These are phyloP conservation scores for Hyaloperonospora arabidopsidis DNA, from an alignment of 352 stramenopile genomes.

Conservation along the genomic window DNA sequence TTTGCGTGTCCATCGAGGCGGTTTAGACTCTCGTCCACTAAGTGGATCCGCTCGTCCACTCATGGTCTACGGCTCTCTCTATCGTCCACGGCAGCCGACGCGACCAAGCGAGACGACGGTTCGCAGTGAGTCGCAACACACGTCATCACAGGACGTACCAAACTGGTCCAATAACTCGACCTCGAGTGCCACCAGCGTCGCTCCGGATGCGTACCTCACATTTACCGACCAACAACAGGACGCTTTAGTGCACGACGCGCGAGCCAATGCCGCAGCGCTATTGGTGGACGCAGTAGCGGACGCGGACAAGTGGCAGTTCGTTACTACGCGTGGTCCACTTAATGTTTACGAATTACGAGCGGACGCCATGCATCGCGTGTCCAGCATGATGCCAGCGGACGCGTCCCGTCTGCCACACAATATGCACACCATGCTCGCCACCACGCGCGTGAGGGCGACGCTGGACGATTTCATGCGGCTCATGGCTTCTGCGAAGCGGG, in stretches of 20 bases:
- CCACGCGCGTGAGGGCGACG: constrained; percentile 45
- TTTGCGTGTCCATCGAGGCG: too few relatives aligned
- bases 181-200: constrained; percentile 8
- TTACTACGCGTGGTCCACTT: constrained; percentile 29
- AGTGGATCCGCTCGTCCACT: constrained; percentile 16
- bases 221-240: constrained; percentile 48
- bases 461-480: constrained; percentile 67
- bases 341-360: constrained; percentile 50
- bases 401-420: constrained; percentile 22
- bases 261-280: constrained; percentile 45
- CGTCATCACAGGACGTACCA: constrained; percentile 17
- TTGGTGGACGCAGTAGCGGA: constrained; percentile 53
- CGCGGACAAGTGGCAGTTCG: constrained; percentile 59
- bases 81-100: constrained; percentile 19
- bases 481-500: constrained; percentile 34
- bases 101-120: constrained; percentile 16
- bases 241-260: constrained; percentile 38
- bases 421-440: constrained; percentile 49
- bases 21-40: constrained; percentile 10
- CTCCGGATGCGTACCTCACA: constrained; percentile 40
- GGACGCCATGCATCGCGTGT: constrained; percentile 40
- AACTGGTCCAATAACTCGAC: too few relatives aligned
- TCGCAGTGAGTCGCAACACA: constrained; percentile 6
- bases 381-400: constrained; percentile 35
- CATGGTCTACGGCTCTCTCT: constrained; percentile 35